Evolutionary conservation across 2,329 filamentous ascomycete species (phyloP).

Genomic region (Bipolaris oryzae): DNA sequence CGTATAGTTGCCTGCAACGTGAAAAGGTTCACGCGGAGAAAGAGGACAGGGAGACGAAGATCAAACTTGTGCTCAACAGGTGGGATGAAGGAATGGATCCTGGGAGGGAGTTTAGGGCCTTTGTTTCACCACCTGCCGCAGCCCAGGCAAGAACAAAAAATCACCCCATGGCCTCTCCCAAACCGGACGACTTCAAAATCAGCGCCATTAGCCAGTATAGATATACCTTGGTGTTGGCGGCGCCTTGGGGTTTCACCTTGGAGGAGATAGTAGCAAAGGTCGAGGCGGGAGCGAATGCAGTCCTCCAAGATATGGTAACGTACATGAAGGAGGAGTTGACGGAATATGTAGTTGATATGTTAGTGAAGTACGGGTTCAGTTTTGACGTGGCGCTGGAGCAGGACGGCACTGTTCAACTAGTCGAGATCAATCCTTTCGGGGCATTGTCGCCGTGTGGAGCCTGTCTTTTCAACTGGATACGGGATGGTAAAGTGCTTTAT

Average conservation of each 20-base stretch:
- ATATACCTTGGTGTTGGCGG: conserved; percentile 12
- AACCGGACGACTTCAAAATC: conserved; percentile 1
- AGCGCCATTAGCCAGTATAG: conserved; percentile 23
- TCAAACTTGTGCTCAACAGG: conserved; percentile 50
- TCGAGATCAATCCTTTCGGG: conserved; percentile 57
- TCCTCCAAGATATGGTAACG: conserved; percentile 4
- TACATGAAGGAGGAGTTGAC: conserved; percentile 3
- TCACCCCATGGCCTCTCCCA: too few relatives aligned
- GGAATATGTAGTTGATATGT: conserved; percentile 21
- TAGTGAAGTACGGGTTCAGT: conserved; percentile 50
- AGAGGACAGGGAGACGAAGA: conserved; percentile 15
- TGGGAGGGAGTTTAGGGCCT: conserved; percentile 52
- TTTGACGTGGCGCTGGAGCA: conserved; percentile 54
- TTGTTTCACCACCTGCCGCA: conserved; percentile 48
- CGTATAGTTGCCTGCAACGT: conserved; percentile 41
- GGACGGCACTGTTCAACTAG: conserved; percentile 36
- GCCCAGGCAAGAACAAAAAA: neutral
- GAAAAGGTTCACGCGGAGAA: conserved; percentile 25
- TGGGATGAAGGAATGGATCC: conserved; percentile 51
- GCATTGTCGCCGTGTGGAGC: conserved; percentile 53
- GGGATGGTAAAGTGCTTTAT: conserved; percentile 48
- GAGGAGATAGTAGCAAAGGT: conserved; percentile 6
- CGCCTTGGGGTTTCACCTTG: neutral
- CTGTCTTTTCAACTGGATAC: conserved; percentile 56
- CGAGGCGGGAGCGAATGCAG: neutral